These are phyloP conservation scores for Debaryomyces nepalensis DNA, from an alignment of 1,139 yeast genomes.

Conservation along the genomic window DNA sequence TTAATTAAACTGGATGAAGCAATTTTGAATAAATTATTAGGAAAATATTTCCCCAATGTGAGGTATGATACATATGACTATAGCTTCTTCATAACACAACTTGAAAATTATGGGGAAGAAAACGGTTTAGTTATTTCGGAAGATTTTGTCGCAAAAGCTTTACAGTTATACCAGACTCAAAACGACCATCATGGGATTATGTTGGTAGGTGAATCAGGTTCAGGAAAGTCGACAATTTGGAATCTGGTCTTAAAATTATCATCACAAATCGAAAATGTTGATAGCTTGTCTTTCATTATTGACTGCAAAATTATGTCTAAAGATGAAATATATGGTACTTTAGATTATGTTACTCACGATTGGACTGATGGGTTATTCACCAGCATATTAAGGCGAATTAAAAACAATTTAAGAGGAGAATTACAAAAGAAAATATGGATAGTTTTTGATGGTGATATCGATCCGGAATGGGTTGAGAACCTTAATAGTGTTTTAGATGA, in stretches of 20 bases:
- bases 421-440: constrained; percentile 67
- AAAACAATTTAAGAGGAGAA: constrained; percentile 65
- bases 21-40: constrained; percentile 37
- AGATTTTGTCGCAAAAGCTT: constrained; percentile 58
- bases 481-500: constrained; percentile 92
- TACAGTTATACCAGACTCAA: constrained; percentile 67
- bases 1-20: constrained; percentile 56
- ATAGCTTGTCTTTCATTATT: constrained; percentile 50
- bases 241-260: constrained; percentile 53
- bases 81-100: constrained; percentile 20
- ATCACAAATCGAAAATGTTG: constrained; percentile 37
- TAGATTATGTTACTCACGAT: constrained; percentile 81
- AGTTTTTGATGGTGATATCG: constrained; percentile 90
- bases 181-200: constrained; percentile 80
- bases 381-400: constrained; percentile 61
- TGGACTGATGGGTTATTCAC: constrained; percentile 94
- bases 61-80: constrained; percentile 20
- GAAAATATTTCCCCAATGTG: constrained; percentile 30
- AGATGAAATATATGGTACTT: constrained; percentile 66
- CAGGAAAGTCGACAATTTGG: constrained; percentile 72
- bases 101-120: constrained; percentile 20
- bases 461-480: constrained; percentile 93
- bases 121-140: constrained; percentile 34
- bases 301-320: constrained; percentile 81
- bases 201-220: constrained; percentile 76